These are phyloP conservation scores for Houttuynia cordata DNA, from an alignment of 164 flowering plant species.

Conservation along the genomic window DNA sequence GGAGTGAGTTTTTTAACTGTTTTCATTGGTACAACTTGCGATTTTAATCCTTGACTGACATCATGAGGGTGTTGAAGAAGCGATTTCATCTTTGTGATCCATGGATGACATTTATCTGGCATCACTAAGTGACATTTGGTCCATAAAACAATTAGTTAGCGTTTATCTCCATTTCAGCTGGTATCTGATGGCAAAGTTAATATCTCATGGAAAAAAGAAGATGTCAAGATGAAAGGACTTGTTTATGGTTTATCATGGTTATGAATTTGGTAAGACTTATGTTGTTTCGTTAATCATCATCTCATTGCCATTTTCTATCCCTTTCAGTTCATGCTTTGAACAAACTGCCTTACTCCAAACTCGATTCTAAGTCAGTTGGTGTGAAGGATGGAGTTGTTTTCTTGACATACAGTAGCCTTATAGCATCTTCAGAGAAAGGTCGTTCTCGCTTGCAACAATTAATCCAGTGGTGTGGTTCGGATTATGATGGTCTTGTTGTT, in stretches of 20 bases:
- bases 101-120: too few species aligned
- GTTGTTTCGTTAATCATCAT: too few species aligned
- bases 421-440: constrained; percentile 95
- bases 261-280: too few species aligned
- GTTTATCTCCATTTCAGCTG: too few species aligned
- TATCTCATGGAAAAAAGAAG: too few species aligned
- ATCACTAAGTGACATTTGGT: too few species aligned
- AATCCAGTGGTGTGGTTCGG: constrained; percentile 85
- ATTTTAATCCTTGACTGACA: background rate
- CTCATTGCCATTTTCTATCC: too few species aligned
- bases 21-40: background rate
- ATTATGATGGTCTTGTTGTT: constrained; percentile 71
- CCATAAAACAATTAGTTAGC: too few species aligned
- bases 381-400: constrained; percentile 82
- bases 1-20: background rate
- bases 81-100: too few species aligned
- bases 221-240: too few species aligned
- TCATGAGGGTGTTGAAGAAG: background rate
- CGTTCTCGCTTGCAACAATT: constrained; percentile 91
- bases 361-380: constrained; percentile 87
- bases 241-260: too few species aligned
- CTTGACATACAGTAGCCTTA: constrained; percentile 89
- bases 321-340: constrained; percentile 81
- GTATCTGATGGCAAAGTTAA: too few species aligned
- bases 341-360: constrained; percentile 94